Conservation (phyloP, 768 basidiomycete species). For the Fistulinella prunicolor region DNA sequence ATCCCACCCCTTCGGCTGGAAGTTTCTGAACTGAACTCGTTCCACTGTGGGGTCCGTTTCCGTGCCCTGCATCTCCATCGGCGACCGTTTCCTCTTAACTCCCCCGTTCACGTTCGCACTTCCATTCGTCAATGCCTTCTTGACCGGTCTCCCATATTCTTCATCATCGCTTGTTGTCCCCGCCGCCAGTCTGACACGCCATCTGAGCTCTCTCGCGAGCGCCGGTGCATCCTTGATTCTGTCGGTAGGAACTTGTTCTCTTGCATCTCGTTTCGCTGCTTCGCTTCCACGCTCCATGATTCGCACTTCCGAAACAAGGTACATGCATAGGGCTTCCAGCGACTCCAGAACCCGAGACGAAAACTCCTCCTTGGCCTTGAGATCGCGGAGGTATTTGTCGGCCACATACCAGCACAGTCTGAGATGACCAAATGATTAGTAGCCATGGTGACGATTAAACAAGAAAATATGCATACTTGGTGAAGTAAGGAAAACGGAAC, state of each 20-base stretch:
- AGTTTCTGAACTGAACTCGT: constrained; percentile 53
- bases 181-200: constrained; percentile 66
- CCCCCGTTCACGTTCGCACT: constrained; percentile 22
- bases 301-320: constrained; percentile 75
- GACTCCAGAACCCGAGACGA: constrained; percentile 65
- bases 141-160: constrained; percentile 29
- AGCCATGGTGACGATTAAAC: constrained; percentile 9
- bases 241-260: constrained; percentile 78
- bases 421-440: constrained; percentile 4
- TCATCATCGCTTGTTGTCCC: constrained; percentile 73
- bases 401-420: constrained; percentile 92
- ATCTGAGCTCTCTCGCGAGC: constrained; percentile 79
- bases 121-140: constrained; percentile 26
- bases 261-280: constrained; percentile 68
- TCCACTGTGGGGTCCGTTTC: constrained; percentile 17
- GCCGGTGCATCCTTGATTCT: constrained; percentile 80
- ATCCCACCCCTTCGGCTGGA: constrained; percentile 69
- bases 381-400: constrained; percentile 72
- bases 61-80: constrained; percentile 11
- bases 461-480: constrained; percentile 47
- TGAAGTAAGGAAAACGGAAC: constrained; percentile 82
- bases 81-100: constrained; percentile 41
- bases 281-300: constrained; percentile 71
- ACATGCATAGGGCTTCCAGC: constrained; percentile 66
- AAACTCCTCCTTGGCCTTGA: constrained; percentile 56